phyloP scores from a whole-genome alignment of 2,329 filamentous ascomycete genomes.

The Atkinsonella texensis region DNA sequence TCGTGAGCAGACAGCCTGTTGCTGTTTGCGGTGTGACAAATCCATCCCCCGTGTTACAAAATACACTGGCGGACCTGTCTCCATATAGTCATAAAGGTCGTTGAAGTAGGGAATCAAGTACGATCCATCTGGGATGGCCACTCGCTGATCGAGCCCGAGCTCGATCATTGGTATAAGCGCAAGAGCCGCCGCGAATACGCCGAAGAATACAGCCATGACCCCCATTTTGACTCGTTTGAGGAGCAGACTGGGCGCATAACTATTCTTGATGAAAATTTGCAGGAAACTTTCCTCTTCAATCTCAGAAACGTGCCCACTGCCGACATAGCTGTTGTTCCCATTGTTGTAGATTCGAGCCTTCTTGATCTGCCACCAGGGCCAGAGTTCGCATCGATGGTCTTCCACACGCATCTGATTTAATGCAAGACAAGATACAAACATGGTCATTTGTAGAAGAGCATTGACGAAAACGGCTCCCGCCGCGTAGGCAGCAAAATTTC shows the following conservation, averaged over 20 bases:
- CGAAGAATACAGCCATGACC: conserved; percentile 73
- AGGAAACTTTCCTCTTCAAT: conserved; percentile 72
- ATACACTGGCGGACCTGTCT: conserved; percentile 86
- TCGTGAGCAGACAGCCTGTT: conserved; percentile 79
- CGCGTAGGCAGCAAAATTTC: conserved; percentile 94
- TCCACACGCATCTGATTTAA: conserved; percentile 89
- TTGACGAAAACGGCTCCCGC: conserved; percentile 96
- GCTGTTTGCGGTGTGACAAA: conserved; percentile 59
- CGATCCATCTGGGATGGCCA: conserved; percentile 85
- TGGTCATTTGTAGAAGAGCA: conserved; percentile 88
- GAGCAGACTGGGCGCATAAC: conserved; percentile 73
- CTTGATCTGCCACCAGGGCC: conserved; percentile 77
- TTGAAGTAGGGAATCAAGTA: conserved; percentile 96
- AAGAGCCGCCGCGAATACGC: conserved; percentile 72
- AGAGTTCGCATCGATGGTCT: conserved; percentile 76
- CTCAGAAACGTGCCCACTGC: conserved; percentile 51
- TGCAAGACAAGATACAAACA: conserved; percentile 86
- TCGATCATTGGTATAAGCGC: conserved; percentile 75
- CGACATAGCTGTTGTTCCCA: conserved; percentile 39
- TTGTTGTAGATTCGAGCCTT: conserved; percentile 58
- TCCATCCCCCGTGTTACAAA: conserved; percentile 83
- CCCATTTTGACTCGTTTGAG: conserved; percentile 66
- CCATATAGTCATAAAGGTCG: conserved; percentile 86
- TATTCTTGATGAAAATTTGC: conserved; percentile 80
- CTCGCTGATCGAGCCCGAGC: conserved; percentile 85